These are phyloP conservation scores for Stenocarpella maydis DNA, from an alignment of 2,329 filamentous ascomycete species.

Conservation along the genomic window DNA sequence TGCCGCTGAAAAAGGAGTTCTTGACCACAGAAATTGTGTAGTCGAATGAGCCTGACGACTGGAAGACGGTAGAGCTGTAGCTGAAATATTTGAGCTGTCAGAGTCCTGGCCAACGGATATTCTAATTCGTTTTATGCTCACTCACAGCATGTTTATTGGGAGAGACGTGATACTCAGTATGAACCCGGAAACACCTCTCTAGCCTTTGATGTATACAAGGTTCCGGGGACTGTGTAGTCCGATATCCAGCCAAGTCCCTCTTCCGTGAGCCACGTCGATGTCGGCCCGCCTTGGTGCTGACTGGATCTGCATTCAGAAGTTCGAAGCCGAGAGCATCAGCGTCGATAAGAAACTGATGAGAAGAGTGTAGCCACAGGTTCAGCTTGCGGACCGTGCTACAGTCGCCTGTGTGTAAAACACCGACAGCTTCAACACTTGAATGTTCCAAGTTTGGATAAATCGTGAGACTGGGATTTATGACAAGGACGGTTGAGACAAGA, in stretches of 20 bases:
- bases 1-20: slow-evolving; percentile 5
- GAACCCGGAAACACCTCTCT: slow-evolving; percentile 24
- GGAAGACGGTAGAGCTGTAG: slow-evolving; percentile 36
- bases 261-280: slow-evolving; percentile 39
- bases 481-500: slow-evolving; percentile 40
- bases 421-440: slow-evolving; percentile 38
- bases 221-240: slow-evolving; percentile 36
- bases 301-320: slow-evolving; percentile 49
- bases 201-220: slow-evolving; percentile 25
- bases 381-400: slow-evolving; percentile 36
- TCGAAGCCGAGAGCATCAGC: slow-evolving; percentile 45
- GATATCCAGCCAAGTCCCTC: slow-evolving; percentile 32
- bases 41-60: slow-evolving; percentile 32
- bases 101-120: too few species aligned
- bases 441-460: slow-evolving; percentile 37
- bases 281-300: slow-evolving; percentile 45
- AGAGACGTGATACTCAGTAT: slow-evolving; percentile 34
- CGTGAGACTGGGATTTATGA: slow-evolving; percentile 38
- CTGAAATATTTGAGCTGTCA: not conserved
- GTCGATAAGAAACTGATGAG: slow-evolving; percentile 45
- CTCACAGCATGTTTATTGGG: slow-evolving; percentile 36
- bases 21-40: slow-evolving; percentile 32
- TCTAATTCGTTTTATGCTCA: not conserved
- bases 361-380: slow-evolving; percentile 42
- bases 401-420: slow-evolving; percentile 41